A percentile compares a stretch with the other conserved stretches of the same genome.
Conservation (phyloP, 2,329 filamentous ascomycete genomes). For the Zopfia rhizophila region DNA sequence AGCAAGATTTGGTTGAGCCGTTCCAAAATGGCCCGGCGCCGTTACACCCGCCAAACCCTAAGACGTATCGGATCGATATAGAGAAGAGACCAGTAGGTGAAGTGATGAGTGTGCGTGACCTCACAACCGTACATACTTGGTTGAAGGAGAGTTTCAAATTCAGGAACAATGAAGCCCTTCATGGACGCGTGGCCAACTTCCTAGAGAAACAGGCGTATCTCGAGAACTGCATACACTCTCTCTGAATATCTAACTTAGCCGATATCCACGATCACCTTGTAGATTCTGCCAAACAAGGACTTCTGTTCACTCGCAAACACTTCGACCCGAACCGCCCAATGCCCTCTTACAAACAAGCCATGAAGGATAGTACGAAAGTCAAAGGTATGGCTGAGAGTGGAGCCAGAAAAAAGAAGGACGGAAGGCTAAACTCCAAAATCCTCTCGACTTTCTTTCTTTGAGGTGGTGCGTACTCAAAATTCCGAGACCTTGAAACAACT, state of each 20-base stretch:
- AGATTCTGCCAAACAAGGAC: slow-evolving; percentile 58
- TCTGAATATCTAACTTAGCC: slow-evolving; percentile 27
- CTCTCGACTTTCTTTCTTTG: slow-evolving; percentile 72
- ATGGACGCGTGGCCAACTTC: slow-evolving; percentile 72
- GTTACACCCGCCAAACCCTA: slow-evolving; percentile 56
- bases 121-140: slow-evolving; percentile 56
- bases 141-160: slow-evolving; percentile 67
- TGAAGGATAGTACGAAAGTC: slow-evolving; percentile 32
- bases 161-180: slow-evolving; percentile 64
- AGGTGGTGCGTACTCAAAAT: slow-evolving; percentile 58
- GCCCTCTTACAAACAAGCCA: slow-evolving; percentile 48
- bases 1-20: slow-evolving; percentile 70
- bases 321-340: slow-evolving; percentile 63
- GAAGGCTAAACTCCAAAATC: slow-evolving; percentile 54
- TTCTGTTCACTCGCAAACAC: slow-evolving; percentile 58
- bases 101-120: slow-evolving; percentile 44
- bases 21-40: slow-evolving; percentile 71
- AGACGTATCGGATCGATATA: slow-evolving; percentile 62
- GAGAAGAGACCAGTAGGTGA: slow-evolving; percentile 60
- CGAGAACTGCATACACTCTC: slow-evolving; percentile 39
- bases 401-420: slow-evolving; percentile 32
- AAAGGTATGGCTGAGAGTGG: slow-evolving; percentile 23
- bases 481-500: slow-evolving; percentile 41
- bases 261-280: slow-evolving; percentile 59
- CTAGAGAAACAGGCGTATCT: slow-evolving; percentile 72